phyloP scores from a whole-genome alignment of 140 eudicot species.

The Erigeron philadelphicus region DNA sequence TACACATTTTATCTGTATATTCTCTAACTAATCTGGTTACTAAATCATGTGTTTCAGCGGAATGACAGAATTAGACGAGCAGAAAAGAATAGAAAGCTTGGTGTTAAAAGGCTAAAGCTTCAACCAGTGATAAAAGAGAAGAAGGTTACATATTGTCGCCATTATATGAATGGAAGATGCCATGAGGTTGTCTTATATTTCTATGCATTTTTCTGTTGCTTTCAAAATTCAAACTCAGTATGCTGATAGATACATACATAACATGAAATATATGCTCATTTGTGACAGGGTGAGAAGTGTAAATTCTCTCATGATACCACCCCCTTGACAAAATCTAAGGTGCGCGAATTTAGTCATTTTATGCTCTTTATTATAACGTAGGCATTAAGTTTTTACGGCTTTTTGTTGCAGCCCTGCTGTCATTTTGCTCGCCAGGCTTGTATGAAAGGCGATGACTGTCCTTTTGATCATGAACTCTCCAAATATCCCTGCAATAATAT shows the following conservation, averaged over 20 bases:
- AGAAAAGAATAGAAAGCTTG: constrained; percentile 52
- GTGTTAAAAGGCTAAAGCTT: constrained; percentile 58
- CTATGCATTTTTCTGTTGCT: not conserved
- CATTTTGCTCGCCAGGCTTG: constrained; percentile 78
- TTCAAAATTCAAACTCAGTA: constrained; percentile 11
- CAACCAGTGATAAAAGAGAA: constrained; percentile 59
- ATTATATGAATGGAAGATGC: constrained; percentile 79
- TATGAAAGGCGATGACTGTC: constrained; percentile 96
- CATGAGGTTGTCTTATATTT: constrained; percentile 50
- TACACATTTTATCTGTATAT: not conserved
- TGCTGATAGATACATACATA: not conserved
- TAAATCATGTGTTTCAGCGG: constrained; percentile 36
- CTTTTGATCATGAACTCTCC: constrained; percentile 80
- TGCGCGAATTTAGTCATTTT: constrained; percentile 16
- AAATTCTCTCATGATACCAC: constrained; percentile 79
- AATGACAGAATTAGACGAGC: constrained; percentile 62
- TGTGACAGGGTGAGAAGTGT: constrained; percentile 79
- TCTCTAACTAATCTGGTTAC: not conserved
- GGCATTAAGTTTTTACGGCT: not conserved
- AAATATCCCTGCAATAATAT: constrained; percentile 72
- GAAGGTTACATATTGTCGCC: constrained; percentile 55
- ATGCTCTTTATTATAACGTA: constrained; percentile 1
- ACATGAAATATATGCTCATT: not conserved
- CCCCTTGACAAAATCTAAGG: constrained; percentile 90
- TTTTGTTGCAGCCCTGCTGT: constrained; percentile 61